Evolutionary conservation across 345 rosid genomes (phyloP), one percentile per base, ranked within the genome.

Genomic region (Eutrema yunnanense): DNA sequence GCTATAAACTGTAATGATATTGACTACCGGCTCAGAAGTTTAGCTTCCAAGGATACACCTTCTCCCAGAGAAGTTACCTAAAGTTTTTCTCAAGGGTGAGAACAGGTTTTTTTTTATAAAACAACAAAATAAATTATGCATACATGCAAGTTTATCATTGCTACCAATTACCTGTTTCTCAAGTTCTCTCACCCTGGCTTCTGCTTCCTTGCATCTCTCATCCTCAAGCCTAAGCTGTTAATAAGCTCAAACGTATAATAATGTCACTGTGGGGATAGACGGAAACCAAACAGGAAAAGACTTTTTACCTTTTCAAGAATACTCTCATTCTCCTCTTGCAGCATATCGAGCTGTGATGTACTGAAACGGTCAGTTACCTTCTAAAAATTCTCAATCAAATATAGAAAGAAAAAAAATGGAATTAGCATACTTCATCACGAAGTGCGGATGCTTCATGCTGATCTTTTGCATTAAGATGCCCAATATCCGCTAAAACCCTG

Each of bases 11-110:
- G 40, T 52, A 37, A 66, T 46, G 44, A 71, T 43, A 61, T 54
- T 43, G 47, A 57, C 74, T 69, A 86, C 99, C 99, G 77, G 88
- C 88, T 92, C 69, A 96, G 79, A 62, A 92, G 79, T 84, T 96
- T 96, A 62, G 99, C 96, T 85, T 96, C 98, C 65, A 96, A 77
- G 22, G 99, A 96, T 55, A 86, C 95, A 63, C 98, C 98, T 84
- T 96, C 98, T 54, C 99, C 98, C 69, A 96, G 83, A 70, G 97
- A 74, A 72, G 95, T 88, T 42, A 92, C 99, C 99, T 96, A 58
- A 14, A 77, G 8, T 77, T 43, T 65, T 27, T 43, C 49, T 33
- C 57, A 51, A 71, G n/a, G 2, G 69, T 77, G 40, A 71, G 68
- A 42, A 71, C 30, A 54, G 34, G 41, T 9, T 19, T 9, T 2